Evolutionary conservation across 306 rosid species (phyloP), one percentile per base, ranked within the genome.

Genomic region (Quercus agrifolia): DNA sequence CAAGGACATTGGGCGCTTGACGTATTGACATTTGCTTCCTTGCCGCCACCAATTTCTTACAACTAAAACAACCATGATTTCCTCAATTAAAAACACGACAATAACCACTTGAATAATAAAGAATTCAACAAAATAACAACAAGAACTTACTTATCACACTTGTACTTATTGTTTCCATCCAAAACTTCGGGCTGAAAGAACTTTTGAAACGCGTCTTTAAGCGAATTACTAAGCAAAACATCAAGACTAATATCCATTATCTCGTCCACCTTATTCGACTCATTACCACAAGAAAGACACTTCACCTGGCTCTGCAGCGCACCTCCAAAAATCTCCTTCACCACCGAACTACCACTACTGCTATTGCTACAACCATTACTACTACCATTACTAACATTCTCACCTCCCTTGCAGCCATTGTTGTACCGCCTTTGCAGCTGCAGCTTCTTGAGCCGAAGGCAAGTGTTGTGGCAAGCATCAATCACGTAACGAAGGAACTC

Each of bases 221-320:
- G 91, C 73, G 99, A 96, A 85, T 83, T 90, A 83, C 96, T 89
- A 91, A 88, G 97, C 86, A 91, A 82, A 88, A 96, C 90, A 89
- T 96, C 99, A 80, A 96, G 96, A 89, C 98, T 96, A 79, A 96
- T 89, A 83, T 96, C 99, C 99, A 93, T 96, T 70, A 96, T 93
- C 90, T 96, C 99, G 76, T 96, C 99, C 82, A 93, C 91, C 90
- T 96, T 96, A 89, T 96, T 96, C 19, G 98, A 96, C 84, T 93
- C 99, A n/a, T 78, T 82, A 76, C 98, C 98, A 84, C 99, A 96
- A 55, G 89, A 83, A 4, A 89, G 83, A 80, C 99, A 96, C 86
- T 91, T 96, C 88, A 96, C 98, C 96, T 96, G 99, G 80, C 98
- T 96, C 97, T 93, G 98, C 91, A 96, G 85, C 27, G 98, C 88